Conservation (phyloP, 2,329 filamentous ascomycete genomes). For the Aureobasidium sp. region DNA sequence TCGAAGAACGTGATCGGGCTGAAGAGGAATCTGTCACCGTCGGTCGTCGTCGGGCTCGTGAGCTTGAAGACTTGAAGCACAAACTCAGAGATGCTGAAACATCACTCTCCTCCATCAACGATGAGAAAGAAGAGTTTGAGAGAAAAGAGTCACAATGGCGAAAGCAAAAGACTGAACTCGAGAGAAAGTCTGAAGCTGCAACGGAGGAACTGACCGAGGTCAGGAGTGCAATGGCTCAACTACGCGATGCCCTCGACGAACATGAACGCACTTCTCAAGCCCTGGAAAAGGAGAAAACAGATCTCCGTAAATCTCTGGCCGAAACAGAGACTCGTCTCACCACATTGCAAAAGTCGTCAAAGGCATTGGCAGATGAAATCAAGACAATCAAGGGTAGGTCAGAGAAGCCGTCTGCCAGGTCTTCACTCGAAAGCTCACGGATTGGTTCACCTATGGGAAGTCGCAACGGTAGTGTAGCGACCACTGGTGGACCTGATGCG, state of each 20-base stretch:
- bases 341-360: conserved; percentile 76
- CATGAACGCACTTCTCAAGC: conserved; percentile 87
- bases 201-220: conserved; percentile 80
- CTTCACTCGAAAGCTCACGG: conserved; percentile 63
- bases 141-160: conserved; percentile 79
- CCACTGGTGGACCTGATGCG: conserved; percentile 25
- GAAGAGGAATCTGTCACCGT: conserved; percentile 90
- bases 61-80: conserved; percentile 86
- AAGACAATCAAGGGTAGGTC: conserved; percentile 49
- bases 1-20: conserved; percentile 93
- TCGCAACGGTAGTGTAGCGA: conserved; percentile 25
- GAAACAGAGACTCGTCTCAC: conserved; percentile 82
- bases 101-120: conserved; percentile 72
- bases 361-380: conserved; percentile 66
- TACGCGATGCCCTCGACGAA: conserved; percentile 85
- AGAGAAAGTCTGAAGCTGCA: conserved; percentile 73
- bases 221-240: conserved; percentile 77
- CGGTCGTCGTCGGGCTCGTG: conserved; percentile 79
- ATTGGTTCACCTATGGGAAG: conserved; percentile 54
- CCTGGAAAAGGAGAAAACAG: conserved; percentile 83
- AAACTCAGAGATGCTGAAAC: conserved; percentile 86
- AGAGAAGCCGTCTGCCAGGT: conserved; percentile 57
- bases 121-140: conserved; percentile 84
- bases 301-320: conserved; percentile 79
- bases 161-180: conserved; percentile 77